Conservation (phyloP, 2,329 filamentous ascomycete species). For the Fusarium sambucinum region DNA sequence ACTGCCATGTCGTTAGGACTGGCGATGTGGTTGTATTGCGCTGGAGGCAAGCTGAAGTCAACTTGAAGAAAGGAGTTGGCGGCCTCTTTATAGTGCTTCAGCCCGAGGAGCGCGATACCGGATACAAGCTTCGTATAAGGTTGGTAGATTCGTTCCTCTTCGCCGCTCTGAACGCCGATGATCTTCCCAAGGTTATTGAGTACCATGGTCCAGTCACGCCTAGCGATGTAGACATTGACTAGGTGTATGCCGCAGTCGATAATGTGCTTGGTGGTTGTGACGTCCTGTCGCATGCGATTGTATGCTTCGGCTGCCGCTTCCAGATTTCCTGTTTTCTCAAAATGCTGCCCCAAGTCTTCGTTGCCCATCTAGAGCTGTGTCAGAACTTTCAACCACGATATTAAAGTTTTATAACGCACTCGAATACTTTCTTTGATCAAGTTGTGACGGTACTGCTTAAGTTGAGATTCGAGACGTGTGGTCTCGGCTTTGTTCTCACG, state of each 20-base stretch:
- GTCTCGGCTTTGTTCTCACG: constrained; percentile 77
- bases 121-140: constrained; percentile 66
- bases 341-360: constrained; percentile 89
- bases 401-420: constrained; percentile 57
- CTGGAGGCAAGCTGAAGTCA: constrained; percentile 63
- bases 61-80: constrained; percentile 77
- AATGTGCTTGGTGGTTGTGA: constrained; percentile 85
- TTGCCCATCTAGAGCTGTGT: constrained; percentile 80
- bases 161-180: constrained; percentile 59
- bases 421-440: constrained; percentile 96
- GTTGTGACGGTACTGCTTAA: constrained; percentile 96
- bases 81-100: constrained; percentile 68
- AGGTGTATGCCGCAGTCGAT: constrained; percentile 84
- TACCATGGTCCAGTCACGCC: constrained; percentile 80
- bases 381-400: constrained; percentile 17
- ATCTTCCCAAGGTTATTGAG: constrained; percentile 73
- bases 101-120: constrained; percentile 63
- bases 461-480: constrained; percentile 81
- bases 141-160: constrained; percentile 60
- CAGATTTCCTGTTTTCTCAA: constrained; percentile 82
- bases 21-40: constrained; percentile 76
- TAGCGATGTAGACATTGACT: constrained; percentile 79
- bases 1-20: constrained; percentile 90
- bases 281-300: constrained; percentile 88
- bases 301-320: constrained; percentile 80